These are phyloP conservation scores for Pythium oligandrum DNA, from an alignment of 352 stramenopile species.

Conservation along the genomic window DNA sequence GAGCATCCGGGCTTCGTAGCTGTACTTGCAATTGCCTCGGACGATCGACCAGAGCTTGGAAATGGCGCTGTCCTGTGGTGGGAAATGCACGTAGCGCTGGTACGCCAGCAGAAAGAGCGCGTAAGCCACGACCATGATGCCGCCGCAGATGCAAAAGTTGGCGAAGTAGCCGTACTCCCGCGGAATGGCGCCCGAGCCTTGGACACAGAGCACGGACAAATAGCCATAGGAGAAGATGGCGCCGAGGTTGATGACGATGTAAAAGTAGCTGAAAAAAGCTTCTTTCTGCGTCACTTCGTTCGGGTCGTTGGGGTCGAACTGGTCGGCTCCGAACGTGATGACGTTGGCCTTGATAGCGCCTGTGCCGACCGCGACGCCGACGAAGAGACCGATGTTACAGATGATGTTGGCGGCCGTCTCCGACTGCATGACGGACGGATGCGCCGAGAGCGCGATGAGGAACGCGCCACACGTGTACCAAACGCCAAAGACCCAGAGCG, in stretches of 20 bases:
- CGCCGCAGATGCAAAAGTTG: constrained; percentile 78
- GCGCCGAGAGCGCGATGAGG: constrained; percentile 57
- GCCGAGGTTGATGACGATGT: constrained; percentile 90
- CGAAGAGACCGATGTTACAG: constrained; percentile 73
- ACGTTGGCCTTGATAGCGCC: constrained; percentile 86
- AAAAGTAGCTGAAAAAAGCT: constrained; percentile 91
- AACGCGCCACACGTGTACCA: constrained; percentile 75
- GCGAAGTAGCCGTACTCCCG: constrained; percentile 87
- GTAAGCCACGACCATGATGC: constrained; percentile 81
- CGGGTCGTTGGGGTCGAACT: constrained; percentile 83
- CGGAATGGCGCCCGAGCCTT: constrained; percentile 69
- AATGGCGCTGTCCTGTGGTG: constrained; percentile 66
- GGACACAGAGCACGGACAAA: constrained; percentile 84
- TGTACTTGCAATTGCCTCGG: constrained; percentile 70
- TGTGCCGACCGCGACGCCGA: constrained; percentile 68
- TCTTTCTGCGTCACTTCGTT: constrained; percentile 77
- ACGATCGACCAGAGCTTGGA: constrained; percentile 74
- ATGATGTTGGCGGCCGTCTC: constrained; percentile 55
- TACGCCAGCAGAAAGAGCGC: constrained; percentile 55
- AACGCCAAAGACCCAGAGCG: constrained; percentile 76
- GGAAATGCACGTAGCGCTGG: constrained; percentile 69
- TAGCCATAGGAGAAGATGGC: constrained; percentile 90
- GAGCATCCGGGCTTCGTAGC: constrained; percentile 71
- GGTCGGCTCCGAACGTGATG: constrained; percentile 82
- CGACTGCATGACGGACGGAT: constrained; percentile 48